Evolutionary conservation across 306 rosid species (phyloP).

Genomic region (Dryas alaskensis): DNA sequence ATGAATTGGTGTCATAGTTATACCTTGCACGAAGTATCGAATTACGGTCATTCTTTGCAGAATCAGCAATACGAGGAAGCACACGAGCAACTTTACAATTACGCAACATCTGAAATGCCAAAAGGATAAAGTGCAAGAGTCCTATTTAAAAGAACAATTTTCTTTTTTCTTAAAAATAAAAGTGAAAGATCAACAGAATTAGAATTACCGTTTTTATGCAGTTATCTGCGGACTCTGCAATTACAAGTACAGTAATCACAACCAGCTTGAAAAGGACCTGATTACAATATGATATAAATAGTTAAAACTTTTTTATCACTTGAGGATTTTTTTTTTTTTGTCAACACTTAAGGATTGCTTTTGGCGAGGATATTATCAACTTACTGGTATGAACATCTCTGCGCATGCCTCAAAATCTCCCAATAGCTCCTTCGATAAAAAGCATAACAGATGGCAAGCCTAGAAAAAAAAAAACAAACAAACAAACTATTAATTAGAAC

Average conservation of each 20-base stretch:
- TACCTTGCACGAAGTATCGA: slow-evolving; percentile 96
- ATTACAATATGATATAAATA: slow-evolving; percentile 37
- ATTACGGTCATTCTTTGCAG: slow-evolving; percentile 89
- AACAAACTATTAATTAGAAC: background rate
- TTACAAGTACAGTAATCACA: slow-evolving; percentile 99
- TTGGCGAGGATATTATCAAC: slow-evolving; percentile 37
- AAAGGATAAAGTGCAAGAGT: slow-evolving; percentile 23
- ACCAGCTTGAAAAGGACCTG: slow-evolving; percentile 99
- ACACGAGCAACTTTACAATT: slow-evolving; percentile 93
- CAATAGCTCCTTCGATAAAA: slow-evolving; percentile 86
- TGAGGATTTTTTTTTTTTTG: background rate
- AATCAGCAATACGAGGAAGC: slow-evolving; percentile 83
- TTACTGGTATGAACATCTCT: slow-evolving; percentile 88
- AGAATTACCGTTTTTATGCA: slow-evolving; percentile 90
- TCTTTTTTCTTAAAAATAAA: background rate
- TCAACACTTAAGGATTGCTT: background rate
- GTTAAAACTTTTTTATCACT: slow-evolving; percentile 23
- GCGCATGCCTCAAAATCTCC: slow-evolving; percentile 98
- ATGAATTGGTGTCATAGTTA: slow-evolving; percentile 15
- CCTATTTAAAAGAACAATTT: slow-evolving; percentile 6
- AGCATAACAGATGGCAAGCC: slow-evolving; percentile 93
- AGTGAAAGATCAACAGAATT: slow-evolving; percentile 15
- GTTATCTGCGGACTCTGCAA: slow-evolving; percentile 96
- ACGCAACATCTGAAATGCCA: slow-evolving; percentile 70
- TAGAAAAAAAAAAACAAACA: slow-evolving; percentile 32